These are phyloP conservation scores for Ballota nigra DNA, from an alignment of 257 asterid species.

Conservation along the genomic window DNA sequence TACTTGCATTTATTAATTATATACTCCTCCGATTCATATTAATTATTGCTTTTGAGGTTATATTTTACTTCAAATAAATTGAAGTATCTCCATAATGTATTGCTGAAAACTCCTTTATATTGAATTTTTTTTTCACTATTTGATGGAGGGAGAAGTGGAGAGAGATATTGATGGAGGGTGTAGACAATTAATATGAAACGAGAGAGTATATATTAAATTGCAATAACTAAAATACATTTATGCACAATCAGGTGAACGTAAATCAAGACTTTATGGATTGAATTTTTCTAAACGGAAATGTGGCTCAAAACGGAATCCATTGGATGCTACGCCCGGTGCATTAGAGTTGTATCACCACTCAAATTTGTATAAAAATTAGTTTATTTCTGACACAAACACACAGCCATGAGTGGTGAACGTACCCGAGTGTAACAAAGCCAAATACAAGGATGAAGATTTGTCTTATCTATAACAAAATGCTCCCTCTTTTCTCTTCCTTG, in stretches of 20 bases:
- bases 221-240: background rate
- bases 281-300: background rate
- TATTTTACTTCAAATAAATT: too few species aligned
- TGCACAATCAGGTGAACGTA: background rate
- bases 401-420: background rate
- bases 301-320: background rate
- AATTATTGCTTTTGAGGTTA: too few species aligned
- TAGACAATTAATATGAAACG: too few species aligned
- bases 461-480: too few species aligned
- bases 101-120: too few species aligned
- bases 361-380: background rate
- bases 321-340: background rate
- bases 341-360: background rate
- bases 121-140: too few species aligned
- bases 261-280: background rate
- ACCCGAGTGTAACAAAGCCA: background rate
- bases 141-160: too few species aligned
- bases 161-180: too few species aligned
- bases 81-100: too few species aligned
- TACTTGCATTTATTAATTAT: background rate
- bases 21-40: too few species aligned
- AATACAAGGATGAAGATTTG: too few species aligned
- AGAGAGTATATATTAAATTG: background rate
- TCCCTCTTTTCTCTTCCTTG: background rate
- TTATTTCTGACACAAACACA: background rate